phyloP scores from a whole-genome alignment of 1,284 basidiomycete species.

The Anthracocystis walkeri region DNA sequence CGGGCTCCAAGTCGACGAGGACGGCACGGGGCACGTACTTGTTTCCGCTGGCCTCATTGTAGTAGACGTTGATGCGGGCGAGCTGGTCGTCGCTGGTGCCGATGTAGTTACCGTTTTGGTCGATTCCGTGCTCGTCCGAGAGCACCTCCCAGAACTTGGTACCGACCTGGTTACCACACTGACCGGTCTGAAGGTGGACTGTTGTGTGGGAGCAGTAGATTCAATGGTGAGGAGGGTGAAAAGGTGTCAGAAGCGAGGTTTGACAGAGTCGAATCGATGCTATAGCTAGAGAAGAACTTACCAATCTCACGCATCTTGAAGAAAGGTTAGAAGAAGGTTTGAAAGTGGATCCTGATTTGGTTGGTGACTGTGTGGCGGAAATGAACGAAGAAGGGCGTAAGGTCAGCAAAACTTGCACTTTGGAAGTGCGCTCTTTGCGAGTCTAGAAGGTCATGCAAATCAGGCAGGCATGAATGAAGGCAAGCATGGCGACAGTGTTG shows the following conservation, averaged over 20 bases:
- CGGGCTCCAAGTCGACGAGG: constrained; percentile 90
- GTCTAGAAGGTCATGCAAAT: background rate
- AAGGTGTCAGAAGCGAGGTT: background rate
- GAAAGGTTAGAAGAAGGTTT: constrained; percentile 27
- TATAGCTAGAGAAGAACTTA: constrained; percentile 15
- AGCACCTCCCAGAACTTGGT: constrained; percentile 98
- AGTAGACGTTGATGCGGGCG: constrained; percentile 80
- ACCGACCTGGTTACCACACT: constrained; percentile 72
- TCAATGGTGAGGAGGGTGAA: background rate
- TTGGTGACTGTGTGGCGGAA: constrained; percentile 17
- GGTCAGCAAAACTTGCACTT: constrained; percentile 3
- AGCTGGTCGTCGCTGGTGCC: constrained; percentile 95
- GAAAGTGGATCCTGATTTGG: constrained; percentile 22
- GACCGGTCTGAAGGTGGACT: constrained; percentile 70
- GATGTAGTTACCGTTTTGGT: constrained; percentile 87
- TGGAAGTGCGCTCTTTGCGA: background rate
- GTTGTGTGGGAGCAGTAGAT: constrained; percentile 9
- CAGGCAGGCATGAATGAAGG: background rate
- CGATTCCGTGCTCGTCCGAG: constrained; percentile 97
- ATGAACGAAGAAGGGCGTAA: background rate
- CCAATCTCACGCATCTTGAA: constrained; percentile 60
- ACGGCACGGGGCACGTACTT: constrained; percentile 94
- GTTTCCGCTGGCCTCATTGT: constrained; percentile 69
- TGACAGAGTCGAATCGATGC: background rate
- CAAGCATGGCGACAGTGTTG: background rate